Evolutionary conservation across 2,329 filamentous ascomycete species (phyloP).

Genomic region (Colletotrichum salicis): DNA sequence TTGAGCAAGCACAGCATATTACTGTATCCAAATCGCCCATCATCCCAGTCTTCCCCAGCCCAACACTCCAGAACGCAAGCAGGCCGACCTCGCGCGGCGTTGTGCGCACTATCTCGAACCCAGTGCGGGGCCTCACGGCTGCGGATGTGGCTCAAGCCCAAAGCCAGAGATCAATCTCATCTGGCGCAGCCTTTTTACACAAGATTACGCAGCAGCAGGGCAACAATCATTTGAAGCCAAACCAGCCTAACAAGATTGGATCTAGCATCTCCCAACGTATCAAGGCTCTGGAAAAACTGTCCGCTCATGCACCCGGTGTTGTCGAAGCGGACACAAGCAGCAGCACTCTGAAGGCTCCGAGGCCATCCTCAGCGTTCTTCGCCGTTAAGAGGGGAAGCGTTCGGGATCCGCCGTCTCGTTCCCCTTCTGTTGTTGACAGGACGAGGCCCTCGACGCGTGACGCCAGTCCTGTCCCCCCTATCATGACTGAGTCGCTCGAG

Average conservation of each 20-base stretch:
- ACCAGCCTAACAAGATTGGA: constrained; percentile 81
- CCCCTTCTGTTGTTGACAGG: constrained; percentile 58
- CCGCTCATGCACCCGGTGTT: constrained; percentile 52
- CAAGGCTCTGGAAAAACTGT: constrained; percentile 87
- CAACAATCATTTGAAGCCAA: constrained; percentile 64
- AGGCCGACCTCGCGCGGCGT: constrained; percentile 50
- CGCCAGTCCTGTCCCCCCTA: constrained; percentile 47
- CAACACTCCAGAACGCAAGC: constrained; percentile 37
- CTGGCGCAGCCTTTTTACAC: constrained; percentile 66
- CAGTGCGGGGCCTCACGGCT: constrained; percentile 56
- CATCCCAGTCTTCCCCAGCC: constrained; percentile 66
- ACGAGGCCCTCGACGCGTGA: constrained; percentile 50
- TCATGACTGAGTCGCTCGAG: constrained; percentile 54
- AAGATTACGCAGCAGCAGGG: constrained; percentile 63
- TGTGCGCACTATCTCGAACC: constrained; percentile 49
- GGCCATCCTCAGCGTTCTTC: constrained; percentile 66
- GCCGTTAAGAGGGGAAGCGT: constrained; percentile 61
- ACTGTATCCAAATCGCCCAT: constrained; percentile 86
- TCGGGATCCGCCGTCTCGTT: constrained; percentile 53
- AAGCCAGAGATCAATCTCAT: constrained; percentile 61
- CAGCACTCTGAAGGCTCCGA: constrained; percentile 28
- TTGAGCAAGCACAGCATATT: constrained; percentile 86
- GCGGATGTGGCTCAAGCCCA: constrained; percentile 57
- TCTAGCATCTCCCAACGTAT: constrained; percentile 95
- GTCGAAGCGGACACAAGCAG: constrained; percentile 39